A percentile compares a stretch with the other conserved stretches of the same genome.
These are phyloP conservation scores for Aureobasidium sp. DNA, from an alignment of 2,329 filamentous ascomycete species.

Conservation along the genomic window DNA sequence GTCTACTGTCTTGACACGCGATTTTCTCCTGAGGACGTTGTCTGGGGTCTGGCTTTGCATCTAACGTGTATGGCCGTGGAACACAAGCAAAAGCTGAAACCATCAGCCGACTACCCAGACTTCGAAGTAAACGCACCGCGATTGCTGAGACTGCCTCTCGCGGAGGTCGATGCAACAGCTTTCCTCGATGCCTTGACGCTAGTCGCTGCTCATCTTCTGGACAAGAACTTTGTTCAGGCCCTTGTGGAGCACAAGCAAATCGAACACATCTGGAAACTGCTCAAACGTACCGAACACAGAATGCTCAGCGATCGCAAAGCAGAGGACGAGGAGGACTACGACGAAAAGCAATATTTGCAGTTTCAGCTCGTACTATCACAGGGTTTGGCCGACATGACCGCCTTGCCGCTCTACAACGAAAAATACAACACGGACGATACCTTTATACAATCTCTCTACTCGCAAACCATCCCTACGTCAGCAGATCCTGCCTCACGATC, in stretches of 20 bases:
- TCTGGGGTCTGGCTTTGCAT: conserved; percentile 7
- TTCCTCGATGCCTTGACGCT: conserved; percentile 17
- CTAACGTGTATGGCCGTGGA: conserved; percentile 6
- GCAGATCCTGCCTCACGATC: conserved; percentile 2
- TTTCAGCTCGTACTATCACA: conserved; percentile 10
- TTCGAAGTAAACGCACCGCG: background rate
- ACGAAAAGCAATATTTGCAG: conserved; percentile 14
- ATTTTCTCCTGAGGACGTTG: conserved; percentile 2
- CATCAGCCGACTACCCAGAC: background rate
- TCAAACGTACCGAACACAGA: conserved; percentile 11
- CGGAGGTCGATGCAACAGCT: conserved; percentile 15
- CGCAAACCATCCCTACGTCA: background rate
- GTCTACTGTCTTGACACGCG: conserved; percentile 11
- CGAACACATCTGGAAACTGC: conserved; percentile 14
- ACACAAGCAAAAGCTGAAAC: conserved; percentile 5
- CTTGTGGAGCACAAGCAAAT: conserved; percentile 7
- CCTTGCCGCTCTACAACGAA: conserved; percentile 8
- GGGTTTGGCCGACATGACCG: conserved; percentile 11
- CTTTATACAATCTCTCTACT: conserved; percentile 14
- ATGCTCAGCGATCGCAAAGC: conserved; percentile 1
- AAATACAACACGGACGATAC: background rate
- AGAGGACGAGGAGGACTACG: conserved; percentile 2
- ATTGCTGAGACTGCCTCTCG: conserved; percentile 12
- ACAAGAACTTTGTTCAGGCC: conserved; percentile 12
- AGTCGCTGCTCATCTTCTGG: conserved; percentile 12